Conservation (phyloP, 176 grass and related monocot species). For the Rhipidocladum racemiflorum region DNA sequence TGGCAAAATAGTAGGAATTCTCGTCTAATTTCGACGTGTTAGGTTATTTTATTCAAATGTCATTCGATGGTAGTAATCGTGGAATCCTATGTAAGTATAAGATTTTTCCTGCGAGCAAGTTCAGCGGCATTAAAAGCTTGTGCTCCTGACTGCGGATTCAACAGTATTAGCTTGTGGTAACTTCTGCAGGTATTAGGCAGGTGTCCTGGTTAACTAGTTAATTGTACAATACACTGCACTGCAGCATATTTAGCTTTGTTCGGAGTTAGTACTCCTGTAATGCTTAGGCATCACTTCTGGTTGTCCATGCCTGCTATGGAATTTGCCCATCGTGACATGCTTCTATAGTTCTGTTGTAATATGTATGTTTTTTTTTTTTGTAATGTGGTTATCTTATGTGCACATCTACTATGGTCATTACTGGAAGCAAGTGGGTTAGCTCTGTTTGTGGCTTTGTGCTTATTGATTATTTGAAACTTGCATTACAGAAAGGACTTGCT, state of each 20-base stretch:
- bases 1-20: background rate
- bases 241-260: background rate
- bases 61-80: background rate
- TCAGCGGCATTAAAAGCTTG: background rate
- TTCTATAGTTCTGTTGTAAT: background rate
- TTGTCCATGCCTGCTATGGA: background rate
- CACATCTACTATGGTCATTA: background rate
- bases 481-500: background rate
- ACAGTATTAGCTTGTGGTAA: background rate
- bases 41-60: background rate
- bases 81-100: background rate
- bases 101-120: background rate
- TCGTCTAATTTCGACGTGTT: background rate
- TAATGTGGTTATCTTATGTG: background rate
- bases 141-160: background rate
- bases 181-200: background rate
- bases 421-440: background rate
- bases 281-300: background rate
- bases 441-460: background rate
- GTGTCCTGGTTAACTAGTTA: background rate
- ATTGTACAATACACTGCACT: background rate
- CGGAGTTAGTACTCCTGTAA: background rate
- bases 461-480: conserved; percentile 14
- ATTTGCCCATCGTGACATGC: background rate
- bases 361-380: background rate